Base-by-base conservation (phyloP, 768 basidiomycete genomes). In the Boletus vinaceobasis region DNA sequence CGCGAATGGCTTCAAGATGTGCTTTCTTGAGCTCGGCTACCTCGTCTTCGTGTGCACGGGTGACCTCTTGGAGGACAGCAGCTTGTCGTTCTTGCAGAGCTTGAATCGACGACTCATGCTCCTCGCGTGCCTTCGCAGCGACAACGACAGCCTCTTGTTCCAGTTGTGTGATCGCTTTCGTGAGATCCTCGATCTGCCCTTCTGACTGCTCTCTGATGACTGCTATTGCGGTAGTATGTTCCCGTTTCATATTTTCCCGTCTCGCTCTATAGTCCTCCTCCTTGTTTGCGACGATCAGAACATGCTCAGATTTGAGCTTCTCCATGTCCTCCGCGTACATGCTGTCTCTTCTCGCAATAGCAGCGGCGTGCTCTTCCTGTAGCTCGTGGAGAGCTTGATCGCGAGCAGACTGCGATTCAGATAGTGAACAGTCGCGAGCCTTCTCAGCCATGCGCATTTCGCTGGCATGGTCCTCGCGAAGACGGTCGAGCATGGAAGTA, bases 401-500 rank as follows among this genome's bases (percentile, higher is more conserved):
- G 52, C 83, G 84, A 39, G 86, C 77, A 13, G 86, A 84, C 67
- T 90, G 77, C 5, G 89, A 88, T 65, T 88, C 88, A 8, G 86
- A 81, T 27, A 93, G 73, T 3, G 83, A 81, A 32, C 88, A 90
- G 58, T 91, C 82, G 23, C 82, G 82, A 26, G 87, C 77, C 55
- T 90, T 86, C 68, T 94, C 88, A 1, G 80, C 76, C 77, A 89
- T 82, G 45, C 86, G 81, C 35, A 93, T 71, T 62, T 85, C 85
- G 33, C 80, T 81, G 33, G 82, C 81, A 65, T 94, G 92, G 61
- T 93, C 90, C 61, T 87, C 85, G 52, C 81, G 82, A 58, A 92
- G 71, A 43, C 88, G 80, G 50, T 87, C 84, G n/a, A 93, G 74
- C 11, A 75, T 76, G 6, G 81, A 82, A 37, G 82, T 74, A 19